Evolutionary conservation across 805 yeast species (phyloP).

Genomic region (Saccharomyces kudriavzevii): DNA sequence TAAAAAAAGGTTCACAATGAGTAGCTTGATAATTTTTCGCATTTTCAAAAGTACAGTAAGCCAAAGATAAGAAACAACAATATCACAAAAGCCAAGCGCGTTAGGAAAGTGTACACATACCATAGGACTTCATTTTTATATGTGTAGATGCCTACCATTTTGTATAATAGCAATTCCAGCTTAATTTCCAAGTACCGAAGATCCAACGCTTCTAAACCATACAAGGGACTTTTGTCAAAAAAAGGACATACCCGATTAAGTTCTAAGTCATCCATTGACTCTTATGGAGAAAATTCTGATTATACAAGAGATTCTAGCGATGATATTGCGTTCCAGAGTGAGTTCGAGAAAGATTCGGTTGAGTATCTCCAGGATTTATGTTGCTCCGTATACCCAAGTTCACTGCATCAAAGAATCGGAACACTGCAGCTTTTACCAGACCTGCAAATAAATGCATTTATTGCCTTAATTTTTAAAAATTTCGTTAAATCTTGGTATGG

Average conservation of each 20-base stretch:
- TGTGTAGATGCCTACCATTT: slow-evolving; percentile 16
- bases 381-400: slow-evolving; percentile 17
- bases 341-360: slow-evolving; percentile 14
- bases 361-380: slow-evolving; percentile 23
- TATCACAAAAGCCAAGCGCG: neutral
- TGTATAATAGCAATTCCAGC: slow-evolving; percentile 27
- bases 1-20: neutral
- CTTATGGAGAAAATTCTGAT: neutral
- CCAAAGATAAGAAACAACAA: neutral
- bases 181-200: slow-evolving; percentile 23
- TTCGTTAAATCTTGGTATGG: slow-evolving; percentile 28
- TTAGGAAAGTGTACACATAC: slow-evolving; percentile 2
- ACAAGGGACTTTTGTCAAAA: neutral
- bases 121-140: neutral
- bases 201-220: slow-evolving; percentile 2
- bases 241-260: neutral
- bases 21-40: neutral
- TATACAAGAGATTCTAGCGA: neutral
- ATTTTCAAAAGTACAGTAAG: neutral
- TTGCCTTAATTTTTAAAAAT: slow-evolving; percentile 21
- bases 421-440: slow-evolving; percentile 6
- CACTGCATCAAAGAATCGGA: slow-evolving; percentile 10
- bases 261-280: neutral
- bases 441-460: slow-evolving; percentile 20
- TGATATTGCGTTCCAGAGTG: slow-evolving; percentile 16